Evolutionary conservation across 2,329 filamentous ascomycete genomes (phyloP), one percentile per base, ranked within the genome.

Genomic region (Aspergillus hortae): DNA sequence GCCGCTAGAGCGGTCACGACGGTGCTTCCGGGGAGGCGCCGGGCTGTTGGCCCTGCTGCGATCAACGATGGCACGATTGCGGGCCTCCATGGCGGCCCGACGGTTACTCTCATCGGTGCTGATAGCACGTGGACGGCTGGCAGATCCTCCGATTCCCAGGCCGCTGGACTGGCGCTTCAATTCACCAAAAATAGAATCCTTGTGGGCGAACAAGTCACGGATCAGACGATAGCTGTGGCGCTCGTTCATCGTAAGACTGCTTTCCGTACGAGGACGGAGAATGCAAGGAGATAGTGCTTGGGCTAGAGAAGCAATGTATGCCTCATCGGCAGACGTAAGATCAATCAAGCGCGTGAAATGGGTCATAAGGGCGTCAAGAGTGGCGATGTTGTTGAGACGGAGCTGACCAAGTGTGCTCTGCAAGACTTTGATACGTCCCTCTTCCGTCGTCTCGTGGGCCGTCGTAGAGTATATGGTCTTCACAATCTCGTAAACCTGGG

Each of bases 271-370:
- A 6, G 94, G 94, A 23, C 94, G 86, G 43, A 99, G 80, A 59
- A 99, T 85, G 69, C 91, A 96, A 4, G 91, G 88, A 1, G 91
- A 88, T 42, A 99, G 78, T 5, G 79, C 76, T 23, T 85, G 84
- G 2, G 91, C 89, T 36, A 99, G 82, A 35, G 85, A 77, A 11
- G 86, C 69, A 52, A 95, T 76, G 67, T 95, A 99, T 41, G 84
- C 77, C 67, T 99, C 94, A 61, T 96, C 92, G 30, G 94, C 94
- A 12, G 92, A 97, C 2, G 94, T 99, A 57, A 99, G 80, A 70
- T 99, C 94, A 67, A 99, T 95, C 54, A 99, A 79, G 55, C 94
- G 89, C 36, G 92, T 96, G 70, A 99, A 97, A 74, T 99, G 94
- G 60, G 95, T 97, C 80, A 95, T 95, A 68, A 96, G 89, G 38